Conservation (phyloP, 441 rosid genomes). For the Eutrema salsugineum region DNA sequence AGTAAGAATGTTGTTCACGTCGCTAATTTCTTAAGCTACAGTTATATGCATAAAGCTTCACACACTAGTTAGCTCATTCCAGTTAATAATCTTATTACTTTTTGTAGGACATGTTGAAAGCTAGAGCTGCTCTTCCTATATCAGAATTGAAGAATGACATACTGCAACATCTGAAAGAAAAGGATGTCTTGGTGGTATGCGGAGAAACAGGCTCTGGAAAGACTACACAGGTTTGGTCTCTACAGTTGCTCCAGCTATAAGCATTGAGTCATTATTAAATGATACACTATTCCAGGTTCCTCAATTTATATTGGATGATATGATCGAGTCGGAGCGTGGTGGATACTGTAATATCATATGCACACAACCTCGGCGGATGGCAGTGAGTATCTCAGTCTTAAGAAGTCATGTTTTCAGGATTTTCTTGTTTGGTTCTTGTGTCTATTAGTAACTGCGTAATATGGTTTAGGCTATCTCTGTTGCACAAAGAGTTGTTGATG, state of each 20-base stretch:
- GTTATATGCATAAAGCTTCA: not conserved
- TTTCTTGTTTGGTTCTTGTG: not conserved
- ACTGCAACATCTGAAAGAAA: conserved; percentile 66
- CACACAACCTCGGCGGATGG: conserved; percentile 96
- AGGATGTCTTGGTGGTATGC: conserved; percentile 78
- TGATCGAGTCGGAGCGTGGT: conserved; percentile 82
- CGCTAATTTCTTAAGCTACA: not conserved
- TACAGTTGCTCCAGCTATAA: not conserved
- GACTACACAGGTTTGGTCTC: conserved; percentile 79
- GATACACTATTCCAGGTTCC: conserved; percentile 60
- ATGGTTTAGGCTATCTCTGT: conserved; percentile 85
- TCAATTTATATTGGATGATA: conserved; percentile 91
- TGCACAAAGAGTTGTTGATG: conserved; percentile 93
- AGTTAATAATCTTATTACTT: not conserved
- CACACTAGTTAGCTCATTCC: not conserved
- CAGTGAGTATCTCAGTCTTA: conserved; percentile 46
- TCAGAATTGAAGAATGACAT: conserved; percentile 63
- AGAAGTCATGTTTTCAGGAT: not conserved
- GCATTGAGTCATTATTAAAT: conserved; percentile 7
- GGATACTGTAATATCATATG: conserved; percentile 88
- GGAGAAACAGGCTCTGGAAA: conserved; percentile 99
- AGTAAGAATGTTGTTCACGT: not conserved
- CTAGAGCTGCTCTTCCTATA: conserved; percentile 77
- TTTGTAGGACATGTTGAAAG: conserved; percentile 18
- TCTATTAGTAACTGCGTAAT: conserved; percentile 14